Evolutionary conservation across 2,329 filamentous ascomycete species (phyloP).

Genomic region (Nigrospora osmanthi): DNA sequence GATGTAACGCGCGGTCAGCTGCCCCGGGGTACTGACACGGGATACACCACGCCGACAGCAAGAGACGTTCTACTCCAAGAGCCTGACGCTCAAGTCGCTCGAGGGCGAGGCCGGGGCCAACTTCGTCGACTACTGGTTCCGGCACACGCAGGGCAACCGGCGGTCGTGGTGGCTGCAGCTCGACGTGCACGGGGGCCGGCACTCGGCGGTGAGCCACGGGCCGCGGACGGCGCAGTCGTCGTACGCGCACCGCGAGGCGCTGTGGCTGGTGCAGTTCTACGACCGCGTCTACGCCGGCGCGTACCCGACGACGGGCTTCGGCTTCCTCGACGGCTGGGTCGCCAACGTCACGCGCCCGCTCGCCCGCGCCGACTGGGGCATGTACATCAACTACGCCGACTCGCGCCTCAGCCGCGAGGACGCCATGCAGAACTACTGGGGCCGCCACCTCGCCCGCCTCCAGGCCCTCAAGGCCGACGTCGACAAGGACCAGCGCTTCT

Average conservation of each 20-base stretch:
- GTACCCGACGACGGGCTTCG: conserved; percentile 17
- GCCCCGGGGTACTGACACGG: too few species aligned
- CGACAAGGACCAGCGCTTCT: conserved; percentile 33
- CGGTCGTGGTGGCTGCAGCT: conserved; percentile 32
- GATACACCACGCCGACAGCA: conserved; percentile 15
- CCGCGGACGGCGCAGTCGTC: conserved; percentile 19
- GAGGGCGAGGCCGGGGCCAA: conserved; percentile 21
- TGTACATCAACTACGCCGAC: conserved; percentile 48
- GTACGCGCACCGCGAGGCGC: conserved; percentile 32
- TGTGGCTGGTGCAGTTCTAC: conserved; percentile 40
- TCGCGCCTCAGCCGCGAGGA: conserved; percentile 32
- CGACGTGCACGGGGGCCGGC: conserved; percentile 31
- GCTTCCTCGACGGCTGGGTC: conserved; percentile 18
- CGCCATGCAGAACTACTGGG: conserved; percentile 42
- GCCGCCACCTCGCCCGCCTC: conserved; percentile 27
- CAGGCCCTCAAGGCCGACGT: conserved; percentile 28
- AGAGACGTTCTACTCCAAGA: conserved; percentile 33
- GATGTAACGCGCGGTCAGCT: neutral
- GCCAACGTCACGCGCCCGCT: conserved; percentile 11
- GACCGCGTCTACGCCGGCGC: conserved; percentile 26
- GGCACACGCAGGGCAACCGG: conserved; percentile 21
- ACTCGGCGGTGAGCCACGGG: conserved; percentile 24
- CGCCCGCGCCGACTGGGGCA: conserved; percentile 14
- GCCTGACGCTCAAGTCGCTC: conserved; percentile 29
- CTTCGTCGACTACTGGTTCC: conserved; percentile 31